These are phyloP conservation scores for Geoglossum cookeanum DNA, from an alignment of 2,329 filamentous ascomycete species.

Conservation along the genomic window DNA sequence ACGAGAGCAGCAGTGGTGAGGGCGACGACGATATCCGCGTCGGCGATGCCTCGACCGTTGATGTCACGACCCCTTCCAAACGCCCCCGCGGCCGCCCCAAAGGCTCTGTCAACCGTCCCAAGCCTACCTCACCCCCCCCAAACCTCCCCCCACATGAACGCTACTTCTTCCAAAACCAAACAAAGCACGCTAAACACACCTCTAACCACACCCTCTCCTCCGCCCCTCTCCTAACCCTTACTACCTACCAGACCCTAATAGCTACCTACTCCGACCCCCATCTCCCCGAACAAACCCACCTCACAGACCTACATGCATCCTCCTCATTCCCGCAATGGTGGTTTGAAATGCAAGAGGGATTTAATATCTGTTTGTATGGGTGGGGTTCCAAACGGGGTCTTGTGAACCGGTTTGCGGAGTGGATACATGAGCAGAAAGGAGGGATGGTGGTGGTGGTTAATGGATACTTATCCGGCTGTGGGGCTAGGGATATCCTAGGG, in stretches of 20 bases:
- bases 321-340: constrained; percentile 77
- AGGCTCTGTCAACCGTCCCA: constrained; percentile 19
- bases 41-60: constrained; percentile 15
- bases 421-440: constrained; percentile 32
- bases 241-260: constrained; percentile 67
- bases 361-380: constrained; percentile 80
- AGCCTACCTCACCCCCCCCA: constrained; percentile 53
- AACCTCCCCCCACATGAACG: constrained; percentile 74
- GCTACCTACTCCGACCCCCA: constrained; percentile 50
- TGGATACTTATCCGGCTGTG: constrained; percentile 53
- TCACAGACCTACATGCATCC: constrained; percentile 53
- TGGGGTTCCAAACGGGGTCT: constrained; percentile 76
- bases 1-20: constrained; percentile 9
- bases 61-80: constrained; percentile 33
- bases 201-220: constrained; percentile 69
- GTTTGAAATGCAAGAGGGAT: constrained; percentile 73
- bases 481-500: constrained; percentile 47
- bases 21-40: constrained; percentile 11
- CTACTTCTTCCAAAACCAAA: constrained; percentile 84
- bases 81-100: constrained; percentile 33
- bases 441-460: constrained; percentile 63
- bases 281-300: constrained; percentile 44
- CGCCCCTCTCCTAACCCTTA: constrained; percentile 62
- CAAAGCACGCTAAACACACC: constrained; percentile 53
- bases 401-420: constrained; percentile 54